A percentile compares a stretch with the other conserved stretches of the same genome.
Evolutionary conservation across 176 grass and related monocot genomes (phyloP).

Genomic region (Zizania latifolia): DNA sequence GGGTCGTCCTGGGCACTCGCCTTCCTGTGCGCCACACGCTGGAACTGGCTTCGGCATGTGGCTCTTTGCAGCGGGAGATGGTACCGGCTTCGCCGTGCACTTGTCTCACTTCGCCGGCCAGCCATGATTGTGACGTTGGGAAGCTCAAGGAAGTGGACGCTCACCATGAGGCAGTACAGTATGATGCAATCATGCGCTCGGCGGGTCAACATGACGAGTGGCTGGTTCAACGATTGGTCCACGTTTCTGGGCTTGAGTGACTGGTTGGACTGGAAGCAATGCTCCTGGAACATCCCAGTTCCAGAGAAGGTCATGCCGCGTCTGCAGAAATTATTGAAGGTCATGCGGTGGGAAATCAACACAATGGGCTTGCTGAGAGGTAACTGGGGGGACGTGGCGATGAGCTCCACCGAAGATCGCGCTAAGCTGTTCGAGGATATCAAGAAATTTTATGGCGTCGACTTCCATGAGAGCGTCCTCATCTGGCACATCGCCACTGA

Average conservation of each 20-base stretch:
- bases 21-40: background rate
- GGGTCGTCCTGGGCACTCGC: background rate
- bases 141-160: background rate
- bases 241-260: background rate
- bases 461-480: slow-evolving; percentile 16
- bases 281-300: background rate
- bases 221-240: background rate
- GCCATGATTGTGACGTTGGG: background rate
- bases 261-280: background rate
- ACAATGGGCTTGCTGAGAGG: background rate
- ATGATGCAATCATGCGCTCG: background rate
- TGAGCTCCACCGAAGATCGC: background rate
- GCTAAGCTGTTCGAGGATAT: background rate
- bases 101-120: background rate
- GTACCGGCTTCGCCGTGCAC: background rate
- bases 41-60: background rate
- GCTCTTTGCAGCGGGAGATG: background rate
- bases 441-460: background rate
- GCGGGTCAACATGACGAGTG: background rate
- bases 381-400: background rate
- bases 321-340: too few species aligned
- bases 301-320: background rate
- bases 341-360: background rate
- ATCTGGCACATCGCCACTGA: slow-evolving; percentile 6
- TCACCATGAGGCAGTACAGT: slow-evolving; percentile 12